Percentiles rank a stretch among this genome's conserved stretches.
These are phyloP conservation scores for Sungouiozyma ichnusensis DNA, from an alignment of 805 yeast species.

Conservation along the genomic window DNA sequence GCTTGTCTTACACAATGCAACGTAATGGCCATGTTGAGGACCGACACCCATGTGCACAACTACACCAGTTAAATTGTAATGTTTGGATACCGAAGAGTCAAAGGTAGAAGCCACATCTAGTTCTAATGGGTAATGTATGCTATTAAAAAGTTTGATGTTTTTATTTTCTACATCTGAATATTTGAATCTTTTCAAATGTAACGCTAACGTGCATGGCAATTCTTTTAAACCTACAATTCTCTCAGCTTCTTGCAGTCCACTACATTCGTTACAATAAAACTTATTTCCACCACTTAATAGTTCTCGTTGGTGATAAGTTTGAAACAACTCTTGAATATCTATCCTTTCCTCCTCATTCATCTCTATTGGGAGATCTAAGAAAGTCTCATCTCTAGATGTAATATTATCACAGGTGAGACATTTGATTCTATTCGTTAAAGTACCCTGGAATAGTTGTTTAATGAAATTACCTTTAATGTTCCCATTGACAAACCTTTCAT, in stretches of 20 bases:
- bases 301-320: constrained; percentile 64
- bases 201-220: constrained; percentile 66
- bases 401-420: constrained; percentile 85
- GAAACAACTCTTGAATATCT: constrained; percentile 40
- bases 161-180: constrained; percentile 72
- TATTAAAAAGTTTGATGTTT: constrained; percentile 76
- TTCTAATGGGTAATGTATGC: constrained; percentile 68
- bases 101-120: constrained; percentile 51
- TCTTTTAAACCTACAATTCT: constrained; percentile 73
- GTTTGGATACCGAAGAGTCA: constrained; percentile 33
- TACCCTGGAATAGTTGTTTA: constrained; percentile 72
- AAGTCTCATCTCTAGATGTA: constrained; percentile 73
- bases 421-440: constrained; percentile 74
- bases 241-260: constrained; percentile 87
- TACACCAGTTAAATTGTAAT: constrained; percentile 73
- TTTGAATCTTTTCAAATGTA: constrained; percentile 86
- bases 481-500: constrained; percentile 11
- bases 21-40: constrained; percentile 95
- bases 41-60: constrained; percentile 97
- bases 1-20: constrained; percentile 70
- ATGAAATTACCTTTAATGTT: constrained; percentile 34
- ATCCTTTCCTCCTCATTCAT: constrained; percentile 69
- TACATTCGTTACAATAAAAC: constrained; percentile 85
- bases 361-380: constrained; percentile 79
- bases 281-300: constrained; percentile 78